phyloP scores from a whole-genome alignment of 768 basidiomycete species.

The Pisolithus tinctorius region DNA sequence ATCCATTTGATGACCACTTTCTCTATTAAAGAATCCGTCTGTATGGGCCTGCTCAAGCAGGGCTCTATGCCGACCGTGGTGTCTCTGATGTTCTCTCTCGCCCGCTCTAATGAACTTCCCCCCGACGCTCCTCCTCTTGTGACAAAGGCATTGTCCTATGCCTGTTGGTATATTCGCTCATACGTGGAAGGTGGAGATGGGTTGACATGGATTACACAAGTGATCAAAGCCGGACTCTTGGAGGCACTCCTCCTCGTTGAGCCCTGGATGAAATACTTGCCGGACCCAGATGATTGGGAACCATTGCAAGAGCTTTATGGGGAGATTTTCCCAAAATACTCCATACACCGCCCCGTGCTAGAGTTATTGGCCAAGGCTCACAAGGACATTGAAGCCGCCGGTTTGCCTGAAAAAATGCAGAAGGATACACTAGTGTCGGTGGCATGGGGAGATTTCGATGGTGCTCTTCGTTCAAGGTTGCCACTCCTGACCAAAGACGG shows the following conservation, averaged over 20 bases:
- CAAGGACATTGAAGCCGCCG: conserved; percentile 8
- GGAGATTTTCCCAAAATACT: conserved; percentile 21
- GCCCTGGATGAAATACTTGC: conserved; percentile 18
- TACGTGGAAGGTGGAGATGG: conserved; percentile 22
- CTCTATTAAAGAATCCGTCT: conserved; percentile 19
- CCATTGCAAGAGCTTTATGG: conserved; percentile 17
- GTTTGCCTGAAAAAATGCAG: conserved; percentile 10
- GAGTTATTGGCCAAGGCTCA: conserved; percentile 11
- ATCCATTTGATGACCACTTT: conserved; percentile 22
- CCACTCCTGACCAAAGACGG: conserved; percentile 7
- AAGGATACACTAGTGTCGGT: conserved; percentile 10
- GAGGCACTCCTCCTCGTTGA: conserved; percentile 20
- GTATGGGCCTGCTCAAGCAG: conserved; percentile 17
- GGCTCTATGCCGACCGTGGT: conserved; percentile 14
- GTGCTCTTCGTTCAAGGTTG: conserved; percentile 10
- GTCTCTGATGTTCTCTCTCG: conserved; percentile 12
- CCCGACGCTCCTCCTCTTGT: conserved; percentile 5
- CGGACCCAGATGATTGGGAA: conserved; percentile 19
- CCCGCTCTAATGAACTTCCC: conserved; percentile 1
- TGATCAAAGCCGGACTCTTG: conserved; percentile 19
- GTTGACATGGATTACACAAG: conserved; percentile 19
- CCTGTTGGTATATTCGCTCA: conserved; percentile 24
- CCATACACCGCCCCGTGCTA: conserved; percentile 18
- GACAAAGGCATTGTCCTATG: conserved; percentile 22
- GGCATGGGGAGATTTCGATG: conserved; percentile 18